Percentiles rank a stretch among this genome's conserved stretches.
phyloP scores from a whole-genome alignment of 805 yeast genomes.

The Lipomyces chichibuensis region DNA sequence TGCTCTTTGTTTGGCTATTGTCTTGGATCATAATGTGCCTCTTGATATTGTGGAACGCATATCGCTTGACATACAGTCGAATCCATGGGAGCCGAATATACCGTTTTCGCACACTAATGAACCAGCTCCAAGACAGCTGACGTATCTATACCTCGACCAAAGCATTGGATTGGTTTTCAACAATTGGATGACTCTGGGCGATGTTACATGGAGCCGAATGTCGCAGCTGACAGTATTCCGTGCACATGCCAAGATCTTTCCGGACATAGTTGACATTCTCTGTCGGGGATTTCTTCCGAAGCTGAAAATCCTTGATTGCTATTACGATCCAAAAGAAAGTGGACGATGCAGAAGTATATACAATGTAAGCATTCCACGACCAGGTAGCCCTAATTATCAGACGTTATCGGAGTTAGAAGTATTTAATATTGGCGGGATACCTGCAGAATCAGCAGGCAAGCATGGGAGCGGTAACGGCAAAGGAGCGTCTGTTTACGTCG shows the following conservation, averaged over 20 bases:
- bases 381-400: constrained; percentile 2
- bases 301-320: constrained; percentile 14
- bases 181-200: constrained; percentile 8
- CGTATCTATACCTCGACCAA: constrained; percentile 6
- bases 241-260: constrained; percentile 7
- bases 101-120: background rate
- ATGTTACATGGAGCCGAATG: constrained; percentile 6
- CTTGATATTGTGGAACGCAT: background rate
- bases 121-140: background rate
- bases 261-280: constrained; percentile 7
- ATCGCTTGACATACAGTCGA: background rate
- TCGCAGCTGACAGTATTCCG: constrained; percentile 9
- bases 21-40: background rate
- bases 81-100: background rate
- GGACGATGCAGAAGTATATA: constrained; percentile 9
- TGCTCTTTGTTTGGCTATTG: background rate
- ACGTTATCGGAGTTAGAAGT: constrained; percentile 7
- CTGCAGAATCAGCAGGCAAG: constrained; percentile 1
- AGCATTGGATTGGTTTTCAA: constrained; percentile 10
- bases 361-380: background rate
- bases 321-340: constrained; percentile 12
- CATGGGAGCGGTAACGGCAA: constrained; percentile 5
- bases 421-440: constrained; percentile 18
- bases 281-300: constrained; percentile 7
- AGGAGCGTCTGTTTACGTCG: background rate